Base-by-base conservation (phyloP, 768 basidiomycete species). In the Candolleomyces aberdarensis region DNA sequence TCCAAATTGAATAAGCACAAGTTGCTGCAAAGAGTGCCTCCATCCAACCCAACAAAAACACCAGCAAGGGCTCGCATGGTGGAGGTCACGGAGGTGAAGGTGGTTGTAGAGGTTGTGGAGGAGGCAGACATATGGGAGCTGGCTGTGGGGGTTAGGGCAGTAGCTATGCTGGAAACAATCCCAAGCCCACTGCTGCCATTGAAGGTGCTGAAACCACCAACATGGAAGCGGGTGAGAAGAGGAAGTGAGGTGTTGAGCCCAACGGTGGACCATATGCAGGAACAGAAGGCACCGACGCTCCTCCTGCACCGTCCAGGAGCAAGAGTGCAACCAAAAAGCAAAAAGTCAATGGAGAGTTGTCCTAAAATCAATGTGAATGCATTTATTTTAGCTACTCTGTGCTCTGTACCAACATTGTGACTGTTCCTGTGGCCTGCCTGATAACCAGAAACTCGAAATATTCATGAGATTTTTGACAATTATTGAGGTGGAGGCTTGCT, bases 191-290 rank as follows among this genome's bases (percentile, higher is more conserved):
- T 63, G 74, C 60, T 60, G 76, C 61, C 66, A 78, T 65, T 66
- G 73, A 74, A 11, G 64, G 69, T 44, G 64, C 53, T 8, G 55
- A 70, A 3, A 68, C 65, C 9, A 76, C 70, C 4, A 80, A 76
- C 8, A 84, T 77, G 2, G 59, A 61, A 61, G 71, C 76, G 1
- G 89, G 89, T 29, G 88, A 88, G 64, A 93, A 93, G 76, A 78
- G 91, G 61, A 93, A 92, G 71, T 83, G 89, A 43, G 85, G 81
- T 1, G 78, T 90, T 0, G 91, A 92, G 68, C 90, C 89, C 1
- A 90, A 92, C 66, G 91, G 90, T 64, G 91, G 87, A 0, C 84
- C 86, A 3, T 83, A 87, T 65, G 78, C 80, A 29, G 90, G 90
- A 10, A 71, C 85, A 10, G 81, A 89, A 22, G 90, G 90, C 0